phyloP scores from a whole-genome alignment of 106 monocot species.

The Phalaenopsis aphrodite region DNA sequence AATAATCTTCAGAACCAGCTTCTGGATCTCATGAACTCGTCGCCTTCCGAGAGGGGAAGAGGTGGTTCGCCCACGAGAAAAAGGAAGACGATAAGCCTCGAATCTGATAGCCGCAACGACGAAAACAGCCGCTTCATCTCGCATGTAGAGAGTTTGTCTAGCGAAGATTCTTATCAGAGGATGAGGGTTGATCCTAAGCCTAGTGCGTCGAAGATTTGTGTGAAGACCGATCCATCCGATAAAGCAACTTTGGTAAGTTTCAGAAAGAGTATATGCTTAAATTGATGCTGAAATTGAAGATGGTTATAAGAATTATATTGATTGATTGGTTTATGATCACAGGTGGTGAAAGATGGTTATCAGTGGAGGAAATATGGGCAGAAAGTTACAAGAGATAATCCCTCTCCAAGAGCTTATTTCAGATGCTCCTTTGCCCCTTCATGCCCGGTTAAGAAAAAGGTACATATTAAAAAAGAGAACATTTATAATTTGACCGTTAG shows the following conservation, averaged over 20 bases:
- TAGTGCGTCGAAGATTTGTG: background rate
- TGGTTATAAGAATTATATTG: background rate
- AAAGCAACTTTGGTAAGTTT: background rate
- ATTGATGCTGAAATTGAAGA: background rate
- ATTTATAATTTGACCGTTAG: background rate
- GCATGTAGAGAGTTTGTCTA: background rate
- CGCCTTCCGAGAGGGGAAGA: background rate
- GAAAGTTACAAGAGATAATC: constrained; percentile 24
- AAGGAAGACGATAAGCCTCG: background rate
- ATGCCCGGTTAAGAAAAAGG: constrained; percentile 25
- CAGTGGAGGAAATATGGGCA: constrained; percentile 32
- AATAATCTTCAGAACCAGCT: background rate
- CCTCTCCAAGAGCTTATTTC: constrained; percentile 22
- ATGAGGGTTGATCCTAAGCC: background rate
- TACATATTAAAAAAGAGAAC: background rate
- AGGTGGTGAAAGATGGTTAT: constrained; percentile 23
- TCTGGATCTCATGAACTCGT: background rate
- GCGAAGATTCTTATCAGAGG: constrained; percentile 8
- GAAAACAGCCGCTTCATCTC: background rate
- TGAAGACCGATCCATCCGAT: constrained; percentile 6
- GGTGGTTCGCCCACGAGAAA: background rate
- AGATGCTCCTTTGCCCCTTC: constrained; percentile 23
- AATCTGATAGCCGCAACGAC: background rate
- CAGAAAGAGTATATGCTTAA: background rate
- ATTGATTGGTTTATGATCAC: background rate